A percentile compares a stretch with the other conserved stretches of the same genome.
Conservation (phyloP, 2,329 filamentous ascomycete species). For the Sclerotinia spermophila region DNA sequence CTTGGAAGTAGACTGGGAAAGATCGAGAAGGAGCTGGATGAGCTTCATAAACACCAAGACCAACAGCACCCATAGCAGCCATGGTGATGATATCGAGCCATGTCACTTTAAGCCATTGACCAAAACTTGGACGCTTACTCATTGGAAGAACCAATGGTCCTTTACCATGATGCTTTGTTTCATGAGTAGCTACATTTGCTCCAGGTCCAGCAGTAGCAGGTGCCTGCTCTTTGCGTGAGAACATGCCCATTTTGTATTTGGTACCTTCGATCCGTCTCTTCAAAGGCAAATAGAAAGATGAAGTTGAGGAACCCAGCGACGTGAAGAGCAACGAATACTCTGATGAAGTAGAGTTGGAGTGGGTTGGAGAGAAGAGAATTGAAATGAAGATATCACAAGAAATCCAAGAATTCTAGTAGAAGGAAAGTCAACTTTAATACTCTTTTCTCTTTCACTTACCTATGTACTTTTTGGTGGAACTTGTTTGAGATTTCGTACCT, state of each 20-base stretch:
- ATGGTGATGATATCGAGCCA: slow-evolving; percentile 68
- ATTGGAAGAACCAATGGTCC: slow-evolving; percentile 39
- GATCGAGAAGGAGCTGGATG: slow-evolving; percentile 64
- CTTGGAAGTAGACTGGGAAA: slow-evolving; percentile 62
- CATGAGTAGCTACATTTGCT: slow-evolving; percentile 9
- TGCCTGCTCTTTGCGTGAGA: slow-evolving; percentile 11
- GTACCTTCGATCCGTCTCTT: neutral
- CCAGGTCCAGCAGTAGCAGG: neutral
- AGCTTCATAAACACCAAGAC: slow-evolving; percentile 63
- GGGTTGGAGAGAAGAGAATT: neutral
- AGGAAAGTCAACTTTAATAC: slow-evolving; percentile 3
- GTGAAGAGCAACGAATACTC: neutral
- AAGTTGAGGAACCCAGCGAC: neutral
- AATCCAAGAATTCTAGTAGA: neutral
- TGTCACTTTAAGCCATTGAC: slow-evolving; percentile 66
- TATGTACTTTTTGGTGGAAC: neutral
- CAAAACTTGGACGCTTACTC: slow-evolving; percentile 55
- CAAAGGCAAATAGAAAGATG: neutral
- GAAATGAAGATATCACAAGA: neutral
- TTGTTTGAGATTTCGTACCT: neutral
- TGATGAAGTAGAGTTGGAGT: neutral
- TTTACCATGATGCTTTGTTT: slow-evolving; percentile 13
- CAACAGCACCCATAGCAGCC: slow-evolving; percentile 60
- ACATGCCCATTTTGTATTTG: slow-evolving; percentile 12
- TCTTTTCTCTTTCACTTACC: neutral